A percentile compares a stretch with the other conserved stretches of the same genome.
Conservation (phyloP, 306 rosid genomes). For the Glycine tomentella region DNA sequence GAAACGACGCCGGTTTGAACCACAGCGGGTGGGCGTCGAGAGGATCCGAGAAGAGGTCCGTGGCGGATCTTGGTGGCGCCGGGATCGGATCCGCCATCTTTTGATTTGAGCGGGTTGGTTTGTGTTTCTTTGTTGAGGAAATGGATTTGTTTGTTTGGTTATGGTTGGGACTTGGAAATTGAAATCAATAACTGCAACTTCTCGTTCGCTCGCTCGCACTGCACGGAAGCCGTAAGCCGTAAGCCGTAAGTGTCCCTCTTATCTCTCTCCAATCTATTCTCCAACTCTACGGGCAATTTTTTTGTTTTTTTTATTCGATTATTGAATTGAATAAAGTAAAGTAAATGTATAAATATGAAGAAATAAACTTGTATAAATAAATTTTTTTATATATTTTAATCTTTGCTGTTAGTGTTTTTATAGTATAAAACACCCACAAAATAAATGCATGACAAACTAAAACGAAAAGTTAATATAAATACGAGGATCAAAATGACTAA, state of each 20-base stretch:
- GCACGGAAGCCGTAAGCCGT: slow-evolving; percentile 1
- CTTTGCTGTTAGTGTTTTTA: too few species aligned
- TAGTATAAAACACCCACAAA: too few species aligned
- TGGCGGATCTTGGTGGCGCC: slow-evolving; percentile 83
- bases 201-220: slow-evolving; percentile 4
- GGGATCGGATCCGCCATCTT: slow-evolving; percentile 84
- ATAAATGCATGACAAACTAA: too few species aligned
- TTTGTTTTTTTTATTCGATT: not conserved
- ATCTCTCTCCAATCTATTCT: not conserved
- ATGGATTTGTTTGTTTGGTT: not conserved
- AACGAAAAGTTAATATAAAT: too few species aligned
- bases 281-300: not conserved
- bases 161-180: not conserved
- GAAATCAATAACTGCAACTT: slow-evolving; percentile 30
- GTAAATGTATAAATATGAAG: too few species aligned
- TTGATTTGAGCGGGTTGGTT: slow-evolving; percentile 8
- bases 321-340: not conserved
- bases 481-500: too few species aligned
- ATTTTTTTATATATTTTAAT: too few species aligned
- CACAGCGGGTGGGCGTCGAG: slow-evolving; percentile 85
- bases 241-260: not conserved
- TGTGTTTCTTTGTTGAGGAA: not conserved
- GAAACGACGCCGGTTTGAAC: slow-evolving; percentile 94
- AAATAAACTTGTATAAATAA: too few species aligned
- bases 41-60: slow-evolving; percentile 89